Evolutionary conservation across 352 stramenopile genomes (phyloP), one percentile per base, ranked within the genome.

Genomic region (Peronospora farinosa): DNA sequence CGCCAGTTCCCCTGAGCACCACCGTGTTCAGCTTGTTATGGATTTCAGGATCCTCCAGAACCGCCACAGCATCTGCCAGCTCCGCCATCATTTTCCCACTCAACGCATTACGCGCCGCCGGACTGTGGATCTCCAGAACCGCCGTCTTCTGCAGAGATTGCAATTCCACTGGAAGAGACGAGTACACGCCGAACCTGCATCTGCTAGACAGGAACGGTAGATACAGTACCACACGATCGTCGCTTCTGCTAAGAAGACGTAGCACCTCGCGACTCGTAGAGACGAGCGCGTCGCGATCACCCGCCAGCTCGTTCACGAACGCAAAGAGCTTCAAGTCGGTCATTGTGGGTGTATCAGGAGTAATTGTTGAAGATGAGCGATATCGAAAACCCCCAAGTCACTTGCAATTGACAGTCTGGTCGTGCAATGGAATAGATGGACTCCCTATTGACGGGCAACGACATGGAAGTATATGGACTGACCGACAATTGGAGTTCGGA

Each of bases 71-170:
- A 40, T 93, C 78, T 0, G 69, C 67, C 28, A 96, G 69, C 47
- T 96, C 63, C 6, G 80, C 78, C 84, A 96, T 96, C 84, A 96
- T 96, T 17, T 78, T 86, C 30, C 84, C 86, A 43, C 74, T 91
- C 28, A 96, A 60, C 10, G 84, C 78, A 41, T 91, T 92, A 33
- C 78, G 60, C 5, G 72, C 74, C 9, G 70, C 61, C 31, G 76
- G 71, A 50, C 86, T 92, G 54, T 83, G 64, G 51, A 91, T 69
- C 56, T 88, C 73, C 10, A 91, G n/a, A 23, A 86, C 57, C 4
- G 75, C 75, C 23, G 66, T 83, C 39, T 76, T 73, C 7, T 57
- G 28, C 9, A 90, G 57, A 2, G 47, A 23, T 8, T 55, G 48
- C 12, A 70, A 48, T 9, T 48, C 53, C 0, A 44, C n/a, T 2